A percentile compares a stretch with the other conserved stretches of the same genome.
Conservation (phyloP, 257 asterid species). For the Nicotiana noctiflora region DNA sequence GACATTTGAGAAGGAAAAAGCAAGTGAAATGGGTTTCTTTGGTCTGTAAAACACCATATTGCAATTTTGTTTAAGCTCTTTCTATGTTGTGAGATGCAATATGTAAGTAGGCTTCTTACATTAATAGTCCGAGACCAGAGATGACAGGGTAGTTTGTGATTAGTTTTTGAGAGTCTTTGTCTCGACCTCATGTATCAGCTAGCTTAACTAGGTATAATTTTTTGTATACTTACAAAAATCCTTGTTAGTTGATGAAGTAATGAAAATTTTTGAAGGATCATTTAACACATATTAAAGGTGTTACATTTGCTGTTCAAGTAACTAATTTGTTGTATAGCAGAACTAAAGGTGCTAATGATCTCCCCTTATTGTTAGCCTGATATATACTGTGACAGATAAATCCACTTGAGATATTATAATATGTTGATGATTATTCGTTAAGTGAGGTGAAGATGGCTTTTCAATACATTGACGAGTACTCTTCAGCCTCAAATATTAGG, state of each 20-base stretch:
- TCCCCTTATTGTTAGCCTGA: too few species aligned
- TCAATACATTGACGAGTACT: too few species aligned
- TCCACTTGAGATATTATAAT: too few species aligned
- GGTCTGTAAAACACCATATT: constrained; percentile 42
- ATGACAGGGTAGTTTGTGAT: neutral
- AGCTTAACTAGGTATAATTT: neutral
- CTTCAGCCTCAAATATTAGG: too few species aligned
- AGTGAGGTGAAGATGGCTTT: too few species aligned
- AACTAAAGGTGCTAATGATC: neutral
- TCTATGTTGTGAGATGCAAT: constrained; percentile 24
- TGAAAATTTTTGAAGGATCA: neutral
- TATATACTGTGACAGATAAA: too few species aligned
- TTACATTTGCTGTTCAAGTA: neutral
- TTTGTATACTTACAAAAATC: neutral
- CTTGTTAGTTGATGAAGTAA: neutral
- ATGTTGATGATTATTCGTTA: too few species aligned
- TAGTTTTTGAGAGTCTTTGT: neutral
- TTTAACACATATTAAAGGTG: neutral
- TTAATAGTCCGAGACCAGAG: neutral
- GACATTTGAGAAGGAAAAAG: constrained; percentile 89
- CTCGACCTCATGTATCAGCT: neutral
- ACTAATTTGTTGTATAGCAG: neutral
- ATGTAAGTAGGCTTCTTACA: constrained; percentile 18
- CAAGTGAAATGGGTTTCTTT: constrained; percentile 83
- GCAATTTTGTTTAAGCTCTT: constrained; percentile 10